Base-by-base conservation (phyloP, 2,329 filamentous ascomycete genomes). In the Xylaria sp. region DNA sequence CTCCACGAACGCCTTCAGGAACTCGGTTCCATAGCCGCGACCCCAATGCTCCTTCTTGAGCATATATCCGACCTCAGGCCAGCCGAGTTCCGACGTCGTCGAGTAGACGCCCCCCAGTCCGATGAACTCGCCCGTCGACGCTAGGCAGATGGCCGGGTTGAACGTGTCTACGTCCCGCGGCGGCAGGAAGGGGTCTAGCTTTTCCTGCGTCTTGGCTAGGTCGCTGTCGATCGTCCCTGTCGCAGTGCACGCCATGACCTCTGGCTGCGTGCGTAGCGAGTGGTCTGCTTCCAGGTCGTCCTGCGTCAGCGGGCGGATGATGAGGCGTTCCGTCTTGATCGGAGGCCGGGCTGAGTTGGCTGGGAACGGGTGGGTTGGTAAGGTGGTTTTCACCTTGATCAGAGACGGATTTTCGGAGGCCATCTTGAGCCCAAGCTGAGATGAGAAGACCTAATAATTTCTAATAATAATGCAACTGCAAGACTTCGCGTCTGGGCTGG, bases 71-170 rank as follows among this genome's bases (percentile, higher is more conserved):
- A 67, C 65, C 65, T 67, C 65, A 25, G 65, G 65, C 65, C 65
- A 67, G 25, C 65, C 65, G 4, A 60, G 39, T 23, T 28, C 55
- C 1, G 30, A 56, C 2, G 9, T n/a, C 5, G 32, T 13, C 18
- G 15, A 9, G 13, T 43, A 67, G 39, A 77, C 69, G 12, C 76
- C 76, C 8, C 72, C 76, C 57, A 77, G 74, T 25, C 76, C 76
- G n/a, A 78, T 72, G 9, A 76, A 55, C 66, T 76, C 74, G 10
- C 74, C 76, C 2, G 73, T 76, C 0, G 71, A 64, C 2, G 68
- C 67, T 7, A 77, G 72, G 57, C 74, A 78, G 0, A 70, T 75
- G 55, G 66, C 67, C 45, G 64, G 60, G 48, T 60, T 58, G 20
- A 72, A 65, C 41, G 74, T 74, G 13, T 45, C 60, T 2, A 56